Evolutionary conservation across 768 basidiomycete species (phyloP), one percentile per base, ranked within the genome.

Genomic region (Chalciporus pseudorubinellus): DNA sequence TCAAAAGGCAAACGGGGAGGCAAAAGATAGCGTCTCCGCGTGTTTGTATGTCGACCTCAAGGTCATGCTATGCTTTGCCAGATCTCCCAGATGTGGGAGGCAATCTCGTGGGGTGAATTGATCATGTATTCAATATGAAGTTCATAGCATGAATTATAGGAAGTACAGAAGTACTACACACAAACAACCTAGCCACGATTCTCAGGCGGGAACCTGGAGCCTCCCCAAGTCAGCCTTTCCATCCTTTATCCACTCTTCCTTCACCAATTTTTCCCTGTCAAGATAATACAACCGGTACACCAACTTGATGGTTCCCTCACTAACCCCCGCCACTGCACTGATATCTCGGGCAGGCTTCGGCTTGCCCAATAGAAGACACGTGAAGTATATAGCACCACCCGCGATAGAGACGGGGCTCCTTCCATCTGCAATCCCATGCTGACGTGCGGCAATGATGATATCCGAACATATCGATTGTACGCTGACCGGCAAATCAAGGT

Each of bases 371-470:
- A 98, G 65, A 58, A 86, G 78, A 63, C 89, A 90, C 26, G 91
- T 90, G 72, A 98, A 98, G 74, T 89, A 93, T 53, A 99, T 93
- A 18, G 92, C 91, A 36, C 92, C 93, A 38, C 92, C 92, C n/a
- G 95, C 97, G 59, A 99, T 94, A n/a, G 97, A 97, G 46, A 98
- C 90, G 1, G 95, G 95, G 61, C 86, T 92, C 55, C 97, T 78
- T 21, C 97, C 97, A 64, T 94, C 93, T 29, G 94, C 93, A 55
- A 95, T 87, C 39, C 92, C 91, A 58, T 88, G 80, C 56, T 88
- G 79, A 46, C 92, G 81, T 13, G 90, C 89, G 26, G 83, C 81
- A 50, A 87, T 68, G 56, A 93, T 91, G 66, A 94, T 87, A 56
- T 93, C 88, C 18, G 82, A 76, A 64, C 89, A 91, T 36, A 92